A percentile compares a stretch with the other conserved stretches of the same genome.
Conservation (phyloP, 106 monocot species). For the Dendrobium nobile region DNA sequence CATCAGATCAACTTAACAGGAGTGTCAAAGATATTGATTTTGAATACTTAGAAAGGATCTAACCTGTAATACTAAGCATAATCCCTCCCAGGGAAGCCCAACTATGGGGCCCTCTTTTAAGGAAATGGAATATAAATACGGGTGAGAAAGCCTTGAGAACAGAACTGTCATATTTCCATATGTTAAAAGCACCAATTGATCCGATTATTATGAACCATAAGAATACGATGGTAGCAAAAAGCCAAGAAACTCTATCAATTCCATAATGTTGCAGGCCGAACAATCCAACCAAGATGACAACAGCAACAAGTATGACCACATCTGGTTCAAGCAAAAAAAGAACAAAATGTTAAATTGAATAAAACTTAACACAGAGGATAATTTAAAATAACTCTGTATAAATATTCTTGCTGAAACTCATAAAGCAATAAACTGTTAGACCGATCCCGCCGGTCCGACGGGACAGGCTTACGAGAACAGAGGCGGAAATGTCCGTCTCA, state of each 20-base stretch:
- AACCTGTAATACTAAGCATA: slow-evolving; percentile 76
- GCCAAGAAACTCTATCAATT: slow-evolving; percentile 77
- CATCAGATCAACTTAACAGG: background rate
- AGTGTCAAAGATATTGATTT: too few relatives aligned
- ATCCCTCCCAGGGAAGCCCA: slow-evolving; percentile 95
- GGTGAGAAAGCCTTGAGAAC: slow-evolving; percentile 84
- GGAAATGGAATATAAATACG: slow-evolving; percentile 61
- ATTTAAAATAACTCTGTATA: background rate
- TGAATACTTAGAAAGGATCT: background rate
- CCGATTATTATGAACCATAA: slow-evolving; percentile 89
- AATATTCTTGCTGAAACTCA: background rate
- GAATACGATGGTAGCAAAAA: slow-evolving; percentile 86
- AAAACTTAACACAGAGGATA: background rate
- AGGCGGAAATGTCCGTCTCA: too few relatives aligned
- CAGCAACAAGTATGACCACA: slow-evolving; percentile 73
- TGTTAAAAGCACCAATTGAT: slow-evolving; percentile 63
- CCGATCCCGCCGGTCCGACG: too few relatives aligned
- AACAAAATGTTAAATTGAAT: too few relatives aligned
- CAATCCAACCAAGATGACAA: slow-evolving; percentile 67
- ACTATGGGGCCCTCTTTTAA: slow-evolving; percentile 32
- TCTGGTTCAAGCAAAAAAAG: slow-evolving; percentile 29
- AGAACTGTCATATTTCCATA: slow-evolving; percentile 65
- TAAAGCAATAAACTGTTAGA: background rate
- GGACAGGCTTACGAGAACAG: too few relatives aligned
- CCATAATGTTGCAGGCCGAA: slow-evolving; percentile 81